These are phyloP conservation scores for Debaryomyces castellii DNA, from an alignment of 805 yeast genomes.

Conservation along the genomic window DNA sequence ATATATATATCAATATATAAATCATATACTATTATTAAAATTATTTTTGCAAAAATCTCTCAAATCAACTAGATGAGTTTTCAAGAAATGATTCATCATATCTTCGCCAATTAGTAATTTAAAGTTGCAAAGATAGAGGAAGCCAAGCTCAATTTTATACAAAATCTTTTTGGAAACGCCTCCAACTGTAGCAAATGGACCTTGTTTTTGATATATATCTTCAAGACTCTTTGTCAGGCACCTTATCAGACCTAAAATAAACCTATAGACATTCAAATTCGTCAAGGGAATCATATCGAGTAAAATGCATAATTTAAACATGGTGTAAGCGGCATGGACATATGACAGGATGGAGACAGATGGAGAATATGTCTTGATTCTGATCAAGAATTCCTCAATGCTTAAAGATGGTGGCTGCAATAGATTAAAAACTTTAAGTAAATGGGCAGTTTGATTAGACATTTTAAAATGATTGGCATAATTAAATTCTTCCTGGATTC, in stretches of 20 bases:
- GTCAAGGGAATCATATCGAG: slow-evolving; percentile 32
- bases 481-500: slow-evolving; percentile 20
- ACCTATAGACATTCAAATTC: slow-evolving; percentile 35
- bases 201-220: slow-evolving; percentile 42
- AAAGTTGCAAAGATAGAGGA: slow-evolving; percentile 40
- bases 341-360: slow-evolving; percentile 39
- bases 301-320: slow-evolving; percentile 34
- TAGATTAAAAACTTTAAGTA: slow-evolving; percentile 32
- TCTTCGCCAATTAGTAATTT: slow-evolving; percentile 35
- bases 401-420: slow-evolving; percentile 33
- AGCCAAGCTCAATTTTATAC: slow-evolving; percentile 38
- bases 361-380: slow-evolving; percentile 40
- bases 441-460: slow-evolving; percentile 23
- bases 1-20: background rate
- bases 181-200: slow-evolving; percentile 41
- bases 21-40: background rate
- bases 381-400: slow-evolving; percentile 32
- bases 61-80: slow-evolving; percentile 27
- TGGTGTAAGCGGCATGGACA: slow-evolving; percentile 38
- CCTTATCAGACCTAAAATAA: slow-evolving; percentile 38
- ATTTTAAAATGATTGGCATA: slow-evolving; percentile 12
- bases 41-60: slow-evolving; percentile 18
- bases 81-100: slow-evolving; percentile 32
- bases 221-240: slow-evolving; percentile 43
- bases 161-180: slow-evolving; percentile 39